These are phyloP conservation scores for Lithohypha guttulata DNA, from an alignment of 2,329 filamentous ascomycete genomes.

Conservation along the genomic window DNA sequence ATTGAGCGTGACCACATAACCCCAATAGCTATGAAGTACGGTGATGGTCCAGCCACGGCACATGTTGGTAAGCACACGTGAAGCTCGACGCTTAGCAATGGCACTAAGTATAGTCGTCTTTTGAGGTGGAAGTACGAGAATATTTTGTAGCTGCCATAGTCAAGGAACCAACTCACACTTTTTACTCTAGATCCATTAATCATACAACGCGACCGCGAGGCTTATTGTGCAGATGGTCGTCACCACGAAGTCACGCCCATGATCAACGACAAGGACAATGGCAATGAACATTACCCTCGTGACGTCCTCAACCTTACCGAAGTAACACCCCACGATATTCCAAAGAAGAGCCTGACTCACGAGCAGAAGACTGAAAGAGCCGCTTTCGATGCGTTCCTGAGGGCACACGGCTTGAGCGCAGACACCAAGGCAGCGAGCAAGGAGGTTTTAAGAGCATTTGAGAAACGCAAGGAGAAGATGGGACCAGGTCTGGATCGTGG, in stretches of 20 bases:
- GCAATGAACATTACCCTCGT: constrained; percentile 19
- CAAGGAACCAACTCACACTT: constrained; percentile 20
- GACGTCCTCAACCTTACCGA: constrained; percentile 27
- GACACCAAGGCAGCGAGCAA: constrained; percentile 27
- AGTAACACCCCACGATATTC: constrained; percentile 1
- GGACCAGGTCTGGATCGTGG: constrained; percentile 45
- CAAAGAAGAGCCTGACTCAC: background rate
- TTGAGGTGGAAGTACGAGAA: background rate
- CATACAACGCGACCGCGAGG: constrained; percentile 15
- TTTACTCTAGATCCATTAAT: constrained; percentile 4
- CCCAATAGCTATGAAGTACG: constrained; percentile 45
- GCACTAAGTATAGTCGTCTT: background rate
- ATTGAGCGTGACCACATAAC: constrained; percentile 43
- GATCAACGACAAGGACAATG: background rate
- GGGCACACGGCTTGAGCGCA: constrained; percentile 26
- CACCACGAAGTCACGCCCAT: constrained; percentile 1
- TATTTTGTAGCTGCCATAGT: no score
- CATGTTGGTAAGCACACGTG: constrained; percentile 43
- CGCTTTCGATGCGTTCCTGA: constrained; percentile 32
- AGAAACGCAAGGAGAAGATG: constrained; percentile 40
- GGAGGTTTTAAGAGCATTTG: constrained; percentile 36
- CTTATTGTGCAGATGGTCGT: background rate
- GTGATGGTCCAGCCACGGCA: constrained; percentile 48
- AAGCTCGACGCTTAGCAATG: background rate
- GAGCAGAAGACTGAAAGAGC: constrained; percentile 22